Evolutionary conservation across 768 basidiomycete genomes (phyloP).

Genomic region (Leccinum pellstonianum): DNA sequence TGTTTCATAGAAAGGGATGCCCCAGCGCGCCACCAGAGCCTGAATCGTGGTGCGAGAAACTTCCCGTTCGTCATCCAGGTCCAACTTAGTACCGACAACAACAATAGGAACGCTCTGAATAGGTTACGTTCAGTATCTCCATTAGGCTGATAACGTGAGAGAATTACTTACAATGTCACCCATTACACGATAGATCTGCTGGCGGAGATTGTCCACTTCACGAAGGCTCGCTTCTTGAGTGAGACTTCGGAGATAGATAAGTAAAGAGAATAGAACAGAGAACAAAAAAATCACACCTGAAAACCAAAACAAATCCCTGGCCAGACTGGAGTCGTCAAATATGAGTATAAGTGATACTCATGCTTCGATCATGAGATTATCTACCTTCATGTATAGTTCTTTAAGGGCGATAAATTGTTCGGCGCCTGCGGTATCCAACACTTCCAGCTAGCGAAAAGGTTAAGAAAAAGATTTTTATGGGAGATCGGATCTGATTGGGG

Average conservation of each 20-base stretch:
- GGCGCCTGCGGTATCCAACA: constrained; percentile 82
- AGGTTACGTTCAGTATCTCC: constrained; percentile 6
- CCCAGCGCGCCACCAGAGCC: constrained; percentile 62
- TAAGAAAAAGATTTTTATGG: constrained; percentile 15
- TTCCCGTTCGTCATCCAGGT: constrained; percentile 78
- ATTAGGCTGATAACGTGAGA: neutral
- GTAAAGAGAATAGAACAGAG: neutral
- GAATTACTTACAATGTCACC: constrained; percentile 53
- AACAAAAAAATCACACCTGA: constrained; percentile 50
- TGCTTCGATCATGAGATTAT: neutral
- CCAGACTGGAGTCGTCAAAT: constrained; percentile 47
- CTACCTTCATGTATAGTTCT: constrained; percentile 79
- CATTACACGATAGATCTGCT: constrained; percentile 80
- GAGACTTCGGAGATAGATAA: constrained; percentile 44
- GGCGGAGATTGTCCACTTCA: constrained; percentile 77
- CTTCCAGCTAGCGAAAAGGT: constrained; percentile 57
- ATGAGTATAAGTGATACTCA: neutral
- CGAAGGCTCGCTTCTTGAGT: constrained; percentile 79
- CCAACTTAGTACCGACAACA: constrained; percentile 83
- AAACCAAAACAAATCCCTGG: constrained; percentile 79
- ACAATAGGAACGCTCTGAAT: constrained; percentile 71
- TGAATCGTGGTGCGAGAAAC: constrained; percentile 65
- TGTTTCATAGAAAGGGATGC: constrained; percentile 80
- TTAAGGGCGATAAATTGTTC: constrained; percentile 82
- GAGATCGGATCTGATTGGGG: constrained; percentile 4